These are phyloP conservation scores for Manihot esculenta DNA, from an alignment of 441 rosid genomes.

Conservation along the genomic window DNA sequence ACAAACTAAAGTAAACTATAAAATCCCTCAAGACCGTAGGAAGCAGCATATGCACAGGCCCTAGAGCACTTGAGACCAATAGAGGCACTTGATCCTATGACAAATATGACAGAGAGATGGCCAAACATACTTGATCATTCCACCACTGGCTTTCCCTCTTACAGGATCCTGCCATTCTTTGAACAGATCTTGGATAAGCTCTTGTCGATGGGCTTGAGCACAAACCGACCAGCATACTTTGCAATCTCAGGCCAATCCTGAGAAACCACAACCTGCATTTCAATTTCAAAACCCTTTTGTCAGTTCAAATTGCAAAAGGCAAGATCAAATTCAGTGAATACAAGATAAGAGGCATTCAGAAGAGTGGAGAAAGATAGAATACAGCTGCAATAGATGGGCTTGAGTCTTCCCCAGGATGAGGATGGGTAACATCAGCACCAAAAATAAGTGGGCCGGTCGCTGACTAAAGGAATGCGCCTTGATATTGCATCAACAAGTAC, in stretches of 20 bases:
- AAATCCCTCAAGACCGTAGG: background rate
- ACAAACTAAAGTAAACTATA: background rate
- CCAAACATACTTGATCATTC: constrained; percentile 84
- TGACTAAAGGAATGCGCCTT: constrained; percentile 84
- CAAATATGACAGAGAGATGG: background rate
- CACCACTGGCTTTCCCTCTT: constrained; percentile 76
- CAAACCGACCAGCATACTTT: constrained; percentile 90
- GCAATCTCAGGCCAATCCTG: constrained; percentile 99
- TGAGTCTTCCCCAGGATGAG: constrained; percentile 97
- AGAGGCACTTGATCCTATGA: background rate
- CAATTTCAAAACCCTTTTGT: background rate
- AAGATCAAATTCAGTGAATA: too few relatives aligned
- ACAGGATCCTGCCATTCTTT: constrained; percentile 90
- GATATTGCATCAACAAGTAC: constrained; percentile 91
- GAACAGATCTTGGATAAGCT: constrained; percentile 86
- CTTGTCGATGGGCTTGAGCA: constrained; percentile 96
- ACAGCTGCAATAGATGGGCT: constrained; percentile 99
- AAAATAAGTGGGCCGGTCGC: constrained; percentile 85
- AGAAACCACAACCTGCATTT: constrained; percentile 85
- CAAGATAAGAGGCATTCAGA: constrained; percentile 2
- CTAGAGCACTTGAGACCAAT: too few relatives aligned
- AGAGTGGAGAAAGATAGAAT: constrained; percentile 25
- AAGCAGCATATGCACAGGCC: background rate
- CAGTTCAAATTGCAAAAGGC: constrained; percentile 6
- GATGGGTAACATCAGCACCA: constrained; percentile 99